Conservation (phyloP, 768 basidiomycete genomes). For the Tephrocybe sp. region DNA sequence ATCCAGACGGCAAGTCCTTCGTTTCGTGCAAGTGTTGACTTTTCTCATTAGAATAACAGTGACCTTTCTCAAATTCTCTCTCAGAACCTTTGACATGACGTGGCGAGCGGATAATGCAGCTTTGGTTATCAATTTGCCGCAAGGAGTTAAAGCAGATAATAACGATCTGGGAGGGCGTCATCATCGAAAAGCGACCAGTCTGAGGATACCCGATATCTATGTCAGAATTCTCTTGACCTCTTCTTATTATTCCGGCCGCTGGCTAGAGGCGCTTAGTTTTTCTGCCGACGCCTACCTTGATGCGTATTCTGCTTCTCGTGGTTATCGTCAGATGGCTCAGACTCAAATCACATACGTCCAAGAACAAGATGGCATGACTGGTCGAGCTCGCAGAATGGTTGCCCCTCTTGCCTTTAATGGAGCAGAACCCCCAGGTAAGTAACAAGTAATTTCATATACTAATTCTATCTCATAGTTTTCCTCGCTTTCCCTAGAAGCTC, state of each 20-base stretch:
- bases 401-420: constrained; percentile 13
- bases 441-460: too few species aligned
- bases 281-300: constrained; percentile 60
- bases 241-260: constrained; percentile 39
- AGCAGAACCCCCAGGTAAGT: constrained; percentile 17
- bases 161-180: constrained; percentile 74
- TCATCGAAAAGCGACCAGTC: constrained; percentile 60
- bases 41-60: constrained; percentile 41
- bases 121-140: constrained; percentile 49
- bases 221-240: constrained; percentile 50
- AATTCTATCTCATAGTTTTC: not conserved
- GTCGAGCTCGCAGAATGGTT: constrained; percentile 58
- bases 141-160: constrained; percentile 61
- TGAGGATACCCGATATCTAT: constrained; percentile 51
- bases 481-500: constrained; percentile 15
- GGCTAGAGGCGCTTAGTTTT: constrained; percentile 66
- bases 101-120: constrained; percentile 55
- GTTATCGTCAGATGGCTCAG: constrained; percentile 47
- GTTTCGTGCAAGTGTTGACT: not conserved
- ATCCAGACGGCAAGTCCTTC: constrained; percentile 70
- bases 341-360: constrained; percentile 65
- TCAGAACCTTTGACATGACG: constrained; percentile 53
- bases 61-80: constrained; percentile 74
- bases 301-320: constrained; percentile 61
- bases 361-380: constrained; percentile 68